phyloP scores from a whole-genome alignment of 2,329 filamentous ascomycete genomes.

The Colletotrichum sojae region DNA sequence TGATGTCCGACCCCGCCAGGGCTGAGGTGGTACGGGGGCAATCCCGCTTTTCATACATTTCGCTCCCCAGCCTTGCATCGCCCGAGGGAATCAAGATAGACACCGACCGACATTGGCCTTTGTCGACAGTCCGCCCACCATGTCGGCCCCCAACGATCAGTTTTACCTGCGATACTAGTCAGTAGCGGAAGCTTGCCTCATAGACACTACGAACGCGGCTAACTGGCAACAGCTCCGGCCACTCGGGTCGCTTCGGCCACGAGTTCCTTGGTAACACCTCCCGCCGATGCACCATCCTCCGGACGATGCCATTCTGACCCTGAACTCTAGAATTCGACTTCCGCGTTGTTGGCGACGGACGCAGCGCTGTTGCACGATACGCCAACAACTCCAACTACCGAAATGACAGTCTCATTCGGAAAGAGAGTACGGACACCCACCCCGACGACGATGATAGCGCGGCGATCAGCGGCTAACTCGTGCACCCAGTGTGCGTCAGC shows the following conservation, averaged over 20 bases:
- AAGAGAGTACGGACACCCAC: slow-evolving; percentile 84
- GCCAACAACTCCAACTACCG: slow-evolving; percentile 99
- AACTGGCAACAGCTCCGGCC: slow-evolving; percentile 80
- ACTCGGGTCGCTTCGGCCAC: slow-evolving; percentile 97
- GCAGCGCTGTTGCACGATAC: slow-evolving; percentile 94
- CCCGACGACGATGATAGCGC: too few species aligned
- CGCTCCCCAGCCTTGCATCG: slow-evolving; percentile 42
- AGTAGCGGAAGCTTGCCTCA: slow-evolving; percentile 50
- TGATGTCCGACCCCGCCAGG: slow-evolving; percentile 31
- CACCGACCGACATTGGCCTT: slow-evolving; percentile 24
- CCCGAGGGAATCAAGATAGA: slow-evolving; percentile 42
- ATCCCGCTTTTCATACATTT: slow-evolving; percentile 36
- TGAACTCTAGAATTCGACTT: slow-evolving; percentile 89
- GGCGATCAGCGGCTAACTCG: slow-evolving; percentile 7
- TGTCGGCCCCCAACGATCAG: slow-evolving; percentile 80
- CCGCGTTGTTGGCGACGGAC: slow-evolving; percentile 89
- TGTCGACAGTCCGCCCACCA: slow-evolving; percentile 55
- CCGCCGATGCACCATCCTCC: background rate
- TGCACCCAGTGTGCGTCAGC: slow-evolving; percentile 88
- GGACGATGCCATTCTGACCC: slow-evolving; percentile 31
- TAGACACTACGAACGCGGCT: slow-evolving; percentile 35
- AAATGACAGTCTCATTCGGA: slow-evolving; percentile 97
- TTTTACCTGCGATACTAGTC: slow-evolving; percentile 99
- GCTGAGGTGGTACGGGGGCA: slow-evolving; percentile 28
- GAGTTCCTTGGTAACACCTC: slow-evolving; percentile 86